These are phyloP conservation scores for Spergularia bocconei DNA, from an alignment of 148 eudicot genomes.

Conservation along the genomic window DNA sequence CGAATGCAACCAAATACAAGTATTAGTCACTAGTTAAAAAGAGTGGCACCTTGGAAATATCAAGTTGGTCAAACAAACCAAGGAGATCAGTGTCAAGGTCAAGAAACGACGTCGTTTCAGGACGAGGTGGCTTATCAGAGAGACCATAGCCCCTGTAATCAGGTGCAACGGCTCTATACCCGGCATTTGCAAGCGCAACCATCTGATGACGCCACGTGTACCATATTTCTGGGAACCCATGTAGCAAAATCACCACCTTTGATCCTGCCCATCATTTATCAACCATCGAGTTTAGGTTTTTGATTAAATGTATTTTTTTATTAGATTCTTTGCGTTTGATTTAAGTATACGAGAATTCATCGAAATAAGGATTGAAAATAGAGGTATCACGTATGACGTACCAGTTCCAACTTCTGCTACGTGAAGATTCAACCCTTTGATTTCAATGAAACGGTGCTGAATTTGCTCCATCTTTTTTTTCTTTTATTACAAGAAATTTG, in stretches of 20 bases:
- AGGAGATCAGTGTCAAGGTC: slow-evolving; percentile 33
- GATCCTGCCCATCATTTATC: slow-evolving; percentile 18
- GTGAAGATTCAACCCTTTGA: slow-evolving; percentile 41
- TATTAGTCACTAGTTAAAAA: too few species aligned
- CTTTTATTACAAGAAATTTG: too few species aligned
- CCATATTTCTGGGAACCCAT: slow-evolving; percentile 56
- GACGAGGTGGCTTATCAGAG: slow-evolving; percentile 30
- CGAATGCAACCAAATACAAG: too few species aligned
- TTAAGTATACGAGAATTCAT: too few species aligned
- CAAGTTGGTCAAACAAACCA: slow-evolving; percentile 33
- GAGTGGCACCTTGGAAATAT: slow-evolving; percentile 33
- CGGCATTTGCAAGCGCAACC: slow-evolving; percentile 32
- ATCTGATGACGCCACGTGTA: slow-evolving; percentile 49
- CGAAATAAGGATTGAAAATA: too few species aligned
- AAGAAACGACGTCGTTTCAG: slow-evolving; percentile 29
- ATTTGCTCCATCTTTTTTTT: slow-evolving; percentile 34
- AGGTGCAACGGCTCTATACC: slow-evolving; percentile 39
- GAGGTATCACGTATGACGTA: not conserved
- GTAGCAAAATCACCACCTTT: slow-evolving; percentile 35
- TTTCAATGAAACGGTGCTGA: slow-evolving; percentile 33
- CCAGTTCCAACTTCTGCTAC: slow-evolving; percentile 41
- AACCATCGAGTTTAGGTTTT: not conserved
- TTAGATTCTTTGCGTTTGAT: too few species aligned
- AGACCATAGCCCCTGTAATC: slow-evolving; percentile 45
- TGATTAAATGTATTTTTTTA: not conserved